Conservation (phyloP, 2,329 filamentous ascomycete species). For the Drechslerella coelobrocha region DNA sequence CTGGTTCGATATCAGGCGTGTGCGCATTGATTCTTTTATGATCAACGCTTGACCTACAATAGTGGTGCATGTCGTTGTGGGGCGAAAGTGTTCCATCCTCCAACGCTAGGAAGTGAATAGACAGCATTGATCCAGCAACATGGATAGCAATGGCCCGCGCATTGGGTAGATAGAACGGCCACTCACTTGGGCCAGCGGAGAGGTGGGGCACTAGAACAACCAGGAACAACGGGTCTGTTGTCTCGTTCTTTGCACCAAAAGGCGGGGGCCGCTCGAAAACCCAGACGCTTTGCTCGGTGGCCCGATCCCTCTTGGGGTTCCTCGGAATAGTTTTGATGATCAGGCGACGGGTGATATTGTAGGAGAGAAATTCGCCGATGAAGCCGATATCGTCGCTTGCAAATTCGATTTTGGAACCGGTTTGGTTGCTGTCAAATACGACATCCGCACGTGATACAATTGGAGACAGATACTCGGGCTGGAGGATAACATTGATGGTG, state of each 20-base stretch:
- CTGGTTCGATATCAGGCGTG: neutral
- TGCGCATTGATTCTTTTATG: too few species aligned
- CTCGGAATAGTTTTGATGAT: constrained; percentile 34
- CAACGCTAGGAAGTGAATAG: constrained; percentile 17
- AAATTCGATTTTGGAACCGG: neutral
- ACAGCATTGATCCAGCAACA: constrained; percentile 10
- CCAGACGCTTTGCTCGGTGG: constrained; percentile 41
- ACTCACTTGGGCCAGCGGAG: neutral
- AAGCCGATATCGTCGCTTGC: constrained; percentile 3
- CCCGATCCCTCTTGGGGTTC: constrained; percentile 31
- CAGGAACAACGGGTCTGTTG: neutral
- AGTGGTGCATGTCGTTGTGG: neutral
- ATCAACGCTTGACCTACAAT: neutral
- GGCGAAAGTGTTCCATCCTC: neutral
- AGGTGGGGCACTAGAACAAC: constrained; percentile 38
- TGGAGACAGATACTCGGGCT: constrained; percentile 47
- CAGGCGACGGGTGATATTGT: constrained; percentile 18
- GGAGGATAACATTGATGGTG: constrained; percentile 35
- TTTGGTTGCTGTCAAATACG: constrained; percentile 15
- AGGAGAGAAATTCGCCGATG: constrained; percentile 25
- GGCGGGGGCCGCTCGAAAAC: constrained; percentile 5
- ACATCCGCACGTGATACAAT: constrained; percentile 39
- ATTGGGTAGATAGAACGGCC: constrained; percentile 41
- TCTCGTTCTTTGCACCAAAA: neutral
- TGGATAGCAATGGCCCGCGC: constrained; percentile 30